Conservation (phyloP, 1,139 yeast genomes). For the Magnusiomyces sp. region DNA sequence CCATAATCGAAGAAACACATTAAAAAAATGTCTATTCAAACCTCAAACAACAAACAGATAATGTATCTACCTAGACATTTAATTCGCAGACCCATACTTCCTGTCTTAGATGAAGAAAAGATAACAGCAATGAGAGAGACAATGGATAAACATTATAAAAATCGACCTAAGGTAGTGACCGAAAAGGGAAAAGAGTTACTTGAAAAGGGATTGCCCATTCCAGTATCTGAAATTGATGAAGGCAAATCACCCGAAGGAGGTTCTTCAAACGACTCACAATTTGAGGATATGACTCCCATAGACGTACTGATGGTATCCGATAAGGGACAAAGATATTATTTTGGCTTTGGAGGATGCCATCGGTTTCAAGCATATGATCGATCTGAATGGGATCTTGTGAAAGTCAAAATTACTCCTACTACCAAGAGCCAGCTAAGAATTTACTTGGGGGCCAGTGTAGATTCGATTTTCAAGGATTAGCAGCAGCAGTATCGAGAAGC, state of each 20-base stretch:
- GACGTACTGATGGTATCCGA: slow-evolving; percentile 65
- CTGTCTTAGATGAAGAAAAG: slow-evolving; percentile 63
- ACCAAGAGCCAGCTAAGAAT: slow-evolving; percentile 15
- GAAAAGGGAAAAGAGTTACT: slow-evolving; percentile 1
- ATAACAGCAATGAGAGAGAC: slow-evolving; percentile 77
- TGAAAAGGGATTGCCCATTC: neutral
- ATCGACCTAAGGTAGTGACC: neutral
- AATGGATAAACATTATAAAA: slow-evolving; percentile 28
- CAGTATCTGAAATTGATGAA: slow-evolving; percentile 1
- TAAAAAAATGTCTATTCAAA: slow-evolving; percentile 39
- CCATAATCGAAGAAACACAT: no score
- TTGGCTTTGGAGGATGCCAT: slow-evolving; percentile 78
- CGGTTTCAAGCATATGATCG: slow-evolving; percentile 45
- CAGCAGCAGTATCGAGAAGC: no score
- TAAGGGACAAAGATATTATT: slow-evolving; percentile 51
- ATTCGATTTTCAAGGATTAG: no score
- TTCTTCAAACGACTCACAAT: neutral
- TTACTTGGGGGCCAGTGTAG: slow-evolving; percentile 16
- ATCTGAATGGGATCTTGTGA: slow-evolving; percentile 11
- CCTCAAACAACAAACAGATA: slow-evolving; percentile 38
- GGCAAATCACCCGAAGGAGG: neutral
- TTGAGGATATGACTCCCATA: slow-evolving; percentile 33
- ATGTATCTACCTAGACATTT: slow-evolving; percentile 54
- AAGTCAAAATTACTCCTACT: slow-evolving; percentile 17
- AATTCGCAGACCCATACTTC: slow-evolving; percentile 74